These are phyloP conservation scores for Arthromyces matolae DNA, from an alignment of 768 basidiomycete species.

Conservation along the genomic window DNA sequence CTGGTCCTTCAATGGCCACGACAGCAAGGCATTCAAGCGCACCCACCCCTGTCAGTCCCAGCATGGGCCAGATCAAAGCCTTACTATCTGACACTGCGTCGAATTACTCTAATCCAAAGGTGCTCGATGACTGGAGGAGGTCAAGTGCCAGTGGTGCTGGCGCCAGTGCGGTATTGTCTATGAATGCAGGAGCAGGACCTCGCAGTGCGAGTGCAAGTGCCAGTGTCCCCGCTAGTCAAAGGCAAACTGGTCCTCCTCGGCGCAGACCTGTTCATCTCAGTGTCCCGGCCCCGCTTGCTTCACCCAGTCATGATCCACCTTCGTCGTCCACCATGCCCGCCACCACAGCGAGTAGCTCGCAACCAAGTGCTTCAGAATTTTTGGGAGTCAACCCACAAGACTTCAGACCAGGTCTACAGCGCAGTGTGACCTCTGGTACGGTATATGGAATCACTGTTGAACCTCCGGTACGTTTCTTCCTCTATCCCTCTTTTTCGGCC, in stretches of 20 bases:
- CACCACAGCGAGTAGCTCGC: slow-evolving; percentile 1
- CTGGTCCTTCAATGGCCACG: too few species aligned
- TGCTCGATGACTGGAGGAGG: slow-evolving; percentile 19
- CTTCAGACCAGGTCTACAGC: slow-evolving; percentile 2
- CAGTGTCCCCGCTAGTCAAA: too few species aligned
- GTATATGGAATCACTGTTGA: slow-evolving; percentile 18
- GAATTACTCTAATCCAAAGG: slow-evolving; percentile 13
- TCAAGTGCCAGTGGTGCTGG: slow-evolving; percentile 7
- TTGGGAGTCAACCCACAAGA: not conserved
- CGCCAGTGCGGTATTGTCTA: too few species aligned
- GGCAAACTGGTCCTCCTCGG: slow-evolving; percentile 5
- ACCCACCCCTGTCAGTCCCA: not conserved
- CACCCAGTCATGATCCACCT: not conserved
- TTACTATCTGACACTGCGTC: slow-evolving; percentile 8
- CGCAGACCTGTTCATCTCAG: slow-evolving; percentile 19
- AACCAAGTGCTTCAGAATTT: not conserved
- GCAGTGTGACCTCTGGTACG: slow-evolving; percentile 6
- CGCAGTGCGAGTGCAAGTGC: too few species aligned
- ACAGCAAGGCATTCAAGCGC: too few species aligned
- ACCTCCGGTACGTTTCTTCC: slow-evolving; percentile 16
- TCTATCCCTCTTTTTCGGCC: not conserved
- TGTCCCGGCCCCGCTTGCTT: slow-evolving; percentile 18
- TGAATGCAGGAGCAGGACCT: too few species aligned
- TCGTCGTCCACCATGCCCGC: not conserved
- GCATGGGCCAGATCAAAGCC: slow-evolving; percentile 3